Evolutionary conservation across 2,329 filamentous ascomycete species (phyloP).

Genomic region (Helminthosporium solani): DNA sequence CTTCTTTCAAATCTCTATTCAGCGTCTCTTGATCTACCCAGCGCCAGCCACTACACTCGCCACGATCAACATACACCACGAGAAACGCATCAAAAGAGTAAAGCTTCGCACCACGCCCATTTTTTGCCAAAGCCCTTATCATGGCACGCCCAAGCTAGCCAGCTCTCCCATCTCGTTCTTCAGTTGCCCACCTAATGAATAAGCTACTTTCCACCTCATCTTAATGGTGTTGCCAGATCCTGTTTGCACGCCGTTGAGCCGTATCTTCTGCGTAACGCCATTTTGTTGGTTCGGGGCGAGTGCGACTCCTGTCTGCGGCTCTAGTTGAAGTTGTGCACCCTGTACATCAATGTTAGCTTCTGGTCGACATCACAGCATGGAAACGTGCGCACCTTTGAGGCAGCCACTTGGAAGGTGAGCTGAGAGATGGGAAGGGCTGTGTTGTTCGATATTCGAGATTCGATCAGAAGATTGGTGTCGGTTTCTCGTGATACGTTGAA

Average conservation of each 20-base stretch:
- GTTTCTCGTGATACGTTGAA: slow-evolving; percentile 67
- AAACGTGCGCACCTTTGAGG: slow-evolving; percentile 70
- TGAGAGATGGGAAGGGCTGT: slow-evolving; percentile 70
- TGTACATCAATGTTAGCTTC: slow-evolving; percentile 41
- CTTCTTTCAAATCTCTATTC: too few species aligned
- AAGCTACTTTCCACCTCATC: slow-evolving; percentile 84
- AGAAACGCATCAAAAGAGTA: too few species aligned
- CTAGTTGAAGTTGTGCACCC: slow-evolving; percentile 78
- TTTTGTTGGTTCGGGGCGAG: slow-evolving; percentile 70
- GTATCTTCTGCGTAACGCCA: slow-evolving; percentile 80
- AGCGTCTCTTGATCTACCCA: too few species aligned
- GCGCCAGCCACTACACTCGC: too few species aligned
- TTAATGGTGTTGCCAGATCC: slow-evolving; percentile 78
- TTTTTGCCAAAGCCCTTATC: too few species aligned
- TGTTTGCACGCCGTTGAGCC: slow-evolving; percentile 71
- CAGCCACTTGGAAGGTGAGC: slow-evolving; percentile 87
- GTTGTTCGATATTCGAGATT: slow-evolving; percentile 82
- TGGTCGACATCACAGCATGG: not conserved
- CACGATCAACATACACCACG: too few species aligned
- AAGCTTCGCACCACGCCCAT: too few species aligned
- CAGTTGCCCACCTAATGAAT: slow-evolving; percentile 65
- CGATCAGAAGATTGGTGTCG: slow-evolving; percentile 63
- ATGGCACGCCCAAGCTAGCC: slow-evolving; percentile 73
- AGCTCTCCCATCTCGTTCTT: slow-evolving; percentile 86
- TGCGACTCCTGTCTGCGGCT: slow-evolving; percentile 79